Base-by-base conservation (phyloP, 768 basidiomycete genomes). In the Boletus sp. region DNA sequence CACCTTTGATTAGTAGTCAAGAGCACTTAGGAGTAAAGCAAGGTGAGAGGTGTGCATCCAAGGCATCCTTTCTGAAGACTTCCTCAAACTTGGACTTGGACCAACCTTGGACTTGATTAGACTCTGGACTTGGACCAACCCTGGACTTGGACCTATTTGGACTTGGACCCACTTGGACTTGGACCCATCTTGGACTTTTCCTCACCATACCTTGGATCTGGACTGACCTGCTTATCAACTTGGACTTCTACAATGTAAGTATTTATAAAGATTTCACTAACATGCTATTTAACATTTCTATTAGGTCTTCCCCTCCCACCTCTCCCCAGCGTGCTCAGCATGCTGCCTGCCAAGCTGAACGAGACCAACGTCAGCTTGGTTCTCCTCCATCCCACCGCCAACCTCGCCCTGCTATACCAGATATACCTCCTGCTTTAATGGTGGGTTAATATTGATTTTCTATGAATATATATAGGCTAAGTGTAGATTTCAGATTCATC, bases 251-350 rank as follows among this genome's bases (percentile, higher is more conserved):
- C 1, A 20, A 48, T 50, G 35, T 28, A 24, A 3, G 48, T 49
- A 24, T 24, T 24, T 24, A 24, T n/a, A 24, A 24, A 24, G 1
- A 2, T 3, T 2, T 49, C 17, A 17, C 7, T 10, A 1, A 6
- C 3, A 10, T 24, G 0, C 24, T 1, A 3, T 1, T 36, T 17
- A 2, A 10, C 15, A 24, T 17, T 1, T 4, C 3, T 30, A 11
- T 36, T 40, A 54, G 56, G 12, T 17, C 44, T 9, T 18, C 37
- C 32, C 30, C 30, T 15, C 17, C 30, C 0, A 56, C 44, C 3
- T 56, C 35, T 2, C 30, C 35, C 0, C 42, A 54, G 12, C 1
- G 1, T 56, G 51, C 36, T 0, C 30, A 46, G 11, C 0, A 0
- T 46, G 37, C 37, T 55, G 36, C 37, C 40, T 2, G 2, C 24